Evolutionary conservation across 768 basidiomycete species (phyloP).

Genomic region (Mycena rosella): DNA sequence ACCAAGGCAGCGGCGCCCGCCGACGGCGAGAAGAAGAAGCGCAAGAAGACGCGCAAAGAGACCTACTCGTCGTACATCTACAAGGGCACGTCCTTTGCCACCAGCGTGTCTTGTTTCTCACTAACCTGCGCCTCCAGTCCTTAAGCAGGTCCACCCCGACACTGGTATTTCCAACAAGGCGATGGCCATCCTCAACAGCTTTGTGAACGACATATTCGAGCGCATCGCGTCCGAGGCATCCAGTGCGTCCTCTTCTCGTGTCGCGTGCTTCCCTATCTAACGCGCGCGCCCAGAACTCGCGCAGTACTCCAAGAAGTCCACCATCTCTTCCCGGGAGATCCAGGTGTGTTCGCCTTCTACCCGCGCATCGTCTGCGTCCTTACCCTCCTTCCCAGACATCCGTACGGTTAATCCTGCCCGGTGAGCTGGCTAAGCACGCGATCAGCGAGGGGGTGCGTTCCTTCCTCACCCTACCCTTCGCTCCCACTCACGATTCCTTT

Average conservation of each 20-base stretch:
- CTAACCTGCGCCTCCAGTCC: constrained; percentile 60
- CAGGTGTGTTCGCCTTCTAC: constrained; percentile 43
- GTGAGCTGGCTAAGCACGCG: constrained; percentile 98
- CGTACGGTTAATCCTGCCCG: constrained; percentile 95
- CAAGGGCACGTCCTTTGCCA: constrained; percentile 71
- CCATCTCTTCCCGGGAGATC: constrained; percentile 98
- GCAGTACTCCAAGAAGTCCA: constrained; percentile 98
- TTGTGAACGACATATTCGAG: constrained; percentile 96
- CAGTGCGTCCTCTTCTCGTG: constrained; percentile 61
- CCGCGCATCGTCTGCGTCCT: too few species aligned
- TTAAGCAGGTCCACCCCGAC: constrained; percentile 98
- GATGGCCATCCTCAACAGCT: constrained; percentile 92
- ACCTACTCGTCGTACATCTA: constrained; percentile 96
- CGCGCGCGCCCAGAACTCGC: constrained; percentile 78
- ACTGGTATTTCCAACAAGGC: constrained; percentile 99
- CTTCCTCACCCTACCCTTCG: constrained; percentile 40
- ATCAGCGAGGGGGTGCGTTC: constrained; percentile 84
- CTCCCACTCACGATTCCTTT: not conserved
- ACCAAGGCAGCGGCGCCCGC: constrained; percentile 67
- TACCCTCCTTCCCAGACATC: constrained; percentile 67
- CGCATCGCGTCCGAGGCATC: constrained; percentile 92
- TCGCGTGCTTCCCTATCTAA: not conserved
- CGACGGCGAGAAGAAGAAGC: constrained; percentile 88
- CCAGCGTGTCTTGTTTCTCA: not conserved
- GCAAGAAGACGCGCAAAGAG: constrained; percentile 90